phyloP scores from a whole-genome alignment of 192 early-diverging fungal genomes.

The Umbelopsis isabellina region DNA sequence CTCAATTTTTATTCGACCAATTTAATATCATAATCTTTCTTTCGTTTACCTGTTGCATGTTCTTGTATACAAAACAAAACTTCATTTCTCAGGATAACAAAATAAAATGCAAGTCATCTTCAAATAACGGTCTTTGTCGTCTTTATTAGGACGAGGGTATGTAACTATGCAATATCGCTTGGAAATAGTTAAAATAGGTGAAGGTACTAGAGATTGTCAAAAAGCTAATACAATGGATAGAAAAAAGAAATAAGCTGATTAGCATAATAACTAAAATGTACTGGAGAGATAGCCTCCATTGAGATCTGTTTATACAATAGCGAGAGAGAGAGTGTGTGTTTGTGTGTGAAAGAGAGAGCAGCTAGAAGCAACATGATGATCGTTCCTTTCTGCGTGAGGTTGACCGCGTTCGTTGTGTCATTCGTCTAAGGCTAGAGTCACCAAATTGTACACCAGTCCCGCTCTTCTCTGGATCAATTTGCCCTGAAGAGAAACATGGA shows the following conservation, averaged over 20 bases:
- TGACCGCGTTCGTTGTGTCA: slow-evolving; percentile 53
- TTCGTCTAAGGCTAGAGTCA: slow-evolving; percentile 53
- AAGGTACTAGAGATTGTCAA: neutral
- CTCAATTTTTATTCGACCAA: neutral
- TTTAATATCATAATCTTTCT: slow-evolving; percentile 21
- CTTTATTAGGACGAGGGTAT: slow-evolving; percentile 1
- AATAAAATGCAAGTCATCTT: slow-evolving; percentile 15
- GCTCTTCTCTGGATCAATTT: slow-evolving; percentile 57
- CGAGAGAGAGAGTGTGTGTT: slow-evolving; percentile 6
- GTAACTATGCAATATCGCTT: neutral
- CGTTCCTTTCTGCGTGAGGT: slow-evolving; percentile 38
- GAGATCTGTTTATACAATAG: neutral
- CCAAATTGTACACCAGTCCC: slow-evolving; percentile 59
- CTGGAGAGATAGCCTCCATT: too few relatives aligned
- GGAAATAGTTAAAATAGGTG: neutral
- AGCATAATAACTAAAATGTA: too few relatives aligned
- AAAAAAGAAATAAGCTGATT: too few relatives aligned
- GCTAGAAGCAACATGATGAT: slow-evolving; percentile 45
- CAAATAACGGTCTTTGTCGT: neutral
- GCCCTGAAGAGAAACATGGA: slow-evolving; percentile 25
- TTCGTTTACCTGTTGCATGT: neutral
- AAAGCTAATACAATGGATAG: neutral
- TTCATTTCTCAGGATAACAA: neutral
- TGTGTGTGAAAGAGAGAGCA: neutral
- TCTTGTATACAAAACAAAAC: slow-evolving; percentile 1